A percentile compares a stretch with the other conserved stretches of the same genome.
Conservation (phyloP, 73 alveolate species). For the Stentor coeruleus region DNA sequence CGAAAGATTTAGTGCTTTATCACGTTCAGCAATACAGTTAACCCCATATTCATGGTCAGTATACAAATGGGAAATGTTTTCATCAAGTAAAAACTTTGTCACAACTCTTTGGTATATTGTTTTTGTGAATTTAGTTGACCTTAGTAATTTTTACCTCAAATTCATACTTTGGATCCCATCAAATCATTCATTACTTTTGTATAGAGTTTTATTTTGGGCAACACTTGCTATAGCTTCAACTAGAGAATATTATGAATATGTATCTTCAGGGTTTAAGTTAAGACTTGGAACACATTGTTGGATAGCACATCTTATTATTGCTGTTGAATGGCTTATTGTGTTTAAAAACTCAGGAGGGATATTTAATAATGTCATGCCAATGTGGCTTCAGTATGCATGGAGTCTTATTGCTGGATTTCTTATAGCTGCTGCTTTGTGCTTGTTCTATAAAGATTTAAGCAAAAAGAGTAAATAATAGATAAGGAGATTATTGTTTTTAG, state of each 20-base stretch:
- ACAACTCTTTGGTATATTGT: conserved; percentile 10
- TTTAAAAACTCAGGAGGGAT: conserved; percentile 21
- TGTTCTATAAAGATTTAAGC: conserved; percentile 7
- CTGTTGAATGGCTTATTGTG: conserved; percentile 20
- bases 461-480: neutral
- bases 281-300: conserved; percentile 44
- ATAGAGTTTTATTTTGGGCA: conserved; percentile 54
- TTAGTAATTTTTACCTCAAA: conserved; percentile 59
- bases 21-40: neutral
- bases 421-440: conserved; percentile 21
- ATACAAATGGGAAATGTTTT: conserved; percentile 27
- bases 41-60: conserved; percentile 26
- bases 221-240: conserved; percentile 48
- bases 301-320: conserved; percentile 4
- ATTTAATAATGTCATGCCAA: neutral
- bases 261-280: conserved; percentile 31
- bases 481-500: no score
- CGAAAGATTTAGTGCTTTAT: conserved; percentile 12
- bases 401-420: neutral
- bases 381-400: conserved; percentile 7
- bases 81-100: conserved; percentile 16
- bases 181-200: conserved; percentile 36
- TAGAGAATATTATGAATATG: conserved; percentile 49
- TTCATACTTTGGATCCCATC: conserved; percentile 51
- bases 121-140: conserved; percentile 49